Evolutionary conservation across 306 rosid species (phyloP).

Genomic region (Cicer arietinum): DNA sequence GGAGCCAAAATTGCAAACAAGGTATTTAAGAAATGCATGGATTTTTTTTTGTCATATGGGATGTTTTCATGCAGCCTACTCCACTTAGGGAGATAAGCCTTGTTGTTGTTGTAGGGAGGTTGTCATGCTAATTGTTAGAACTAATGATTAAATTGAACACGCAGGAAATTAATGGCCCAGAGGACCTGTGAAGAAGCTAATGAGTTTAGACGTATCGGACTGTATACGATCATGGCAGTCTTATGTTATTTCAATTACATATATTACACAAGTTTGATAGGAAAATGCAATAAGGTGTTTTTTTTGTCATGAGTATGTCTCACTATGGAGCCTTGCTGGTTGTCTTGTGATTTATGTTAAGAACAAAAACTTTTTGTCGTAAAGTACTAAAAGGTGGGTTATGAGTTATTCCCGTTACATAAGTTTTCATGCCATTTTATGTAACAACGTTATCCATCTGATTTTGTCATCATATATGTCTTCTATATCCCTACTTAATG

Average conservation of each 20-base stretch:
- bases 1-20: slow-evolving; percentile 63
- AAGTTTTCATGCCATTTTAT: slow-evolving; percentile 19
- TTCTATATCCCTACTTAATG: neutral
- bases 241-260: slow-evolving; percentile 2
- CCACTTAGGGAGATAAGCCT: neutral
- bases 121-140: slow-evolving; percentile 14
- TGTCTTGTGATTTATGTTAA: slow-evolving; percentile 28
- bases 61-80: neutral
- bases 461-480: slow-evolving; percentile 6
- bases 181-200: slow-evolving; percentile 62
- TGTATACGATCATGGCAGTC: slow-evolving; percentile 22
- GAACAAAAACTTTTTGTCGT: neutral
- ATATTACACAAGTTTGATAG: slow-evolving; percentile 38
- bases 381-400: neutral
- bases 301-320: slow-evolving; percentile 43
- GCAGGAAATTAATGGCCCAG: slow-evolving; percentile 78
- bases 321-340: slow-evolving; percentile 24
- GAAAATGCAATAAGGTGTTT: slow-evolving; percentile 36
- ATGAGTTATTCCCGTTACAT: neutral
- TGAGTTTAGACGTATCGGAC: slow-evolving; percentile 27
- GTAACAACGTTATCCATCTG: slow-evolving; percentile 11
- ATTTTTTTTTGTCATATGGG: neutral
- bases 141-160: slow-evolving; percentile 24
- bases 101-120: neutral
- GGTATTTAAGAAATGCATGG: slow-evolving; percentile 51